Evolutionary conservation across 306 rosid genomes (phyloP).

Genomic region (barrel medic (Medicago truncatula)): DNA sequence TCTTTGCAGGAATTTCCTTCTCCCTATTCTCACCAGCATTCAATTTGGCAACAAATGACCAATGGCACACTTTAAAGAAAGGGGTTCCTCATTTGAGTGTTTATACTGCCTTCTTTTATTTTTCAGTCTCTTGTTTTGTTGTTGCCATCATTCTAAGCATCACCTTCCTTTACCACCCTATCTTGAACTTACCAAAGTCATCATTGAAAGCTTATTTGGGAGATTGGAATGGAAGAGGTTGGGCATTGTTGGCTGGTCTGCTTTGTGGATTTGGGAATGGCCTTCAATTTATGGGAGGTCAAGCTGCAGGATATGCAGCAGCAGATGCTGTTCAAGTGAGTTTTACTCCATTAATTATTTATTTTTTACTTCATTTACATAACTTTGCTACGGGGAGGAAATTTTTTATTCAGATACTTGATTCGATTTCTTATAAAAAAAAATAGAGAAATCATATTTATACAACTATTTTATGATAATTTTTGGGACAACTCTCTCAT

Average conservation of each 20-base stretch:
- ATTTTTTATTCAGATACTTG: too few relatives aligned
- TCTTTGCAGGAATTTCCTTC: conserved; percentile 83
- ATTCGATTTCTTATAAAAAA: too few relatives aligned
- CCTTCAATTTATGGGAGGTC: conserved; percentile 95
- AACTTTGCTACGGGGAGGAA: too few relatives aligned
- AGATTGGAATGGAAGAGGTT: conserved; percentile 92
- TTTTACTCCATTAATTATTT: background rate
- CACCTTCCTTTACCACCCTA: conserved; percentile 74
- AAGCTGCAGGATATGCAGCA: conserved; percentile 98
- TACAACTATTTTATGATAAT: too few relatives aligned
- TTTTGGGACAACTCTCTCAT: too few relatives aligned
- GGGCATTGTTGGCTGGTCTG: conserved; percentile 92
- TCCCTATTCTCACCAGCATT: conserved; percentile 92
- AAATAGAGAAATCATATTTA: too few relatives aligned
- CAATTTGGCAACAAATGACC: conserved; percentile 95
- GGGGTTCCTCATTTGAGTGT: conserved; percentile 83
- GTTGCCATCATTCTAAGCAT: conserved; percentile 70
- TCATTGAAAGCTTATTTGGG: conserved; percentile 73
- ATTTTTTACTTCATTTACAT: too few relatives aligned
- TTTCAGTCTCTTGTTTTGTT: conserved; percentile 75
- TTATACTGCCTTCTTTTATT: conserved; percentile 83
- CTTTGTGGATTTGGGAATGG: conserved; percentile 97
- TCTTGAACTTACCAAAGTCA: conserved; percentile 73
- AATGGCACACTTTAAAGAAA: conserved; percentile 71
- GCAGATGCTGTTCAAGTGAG: conserved; percentile 96